These are phyloP conservation scores for Aspergillus steynii DNA, from an alignment of 495 filamentous ascomycete genomes.

Conservation along the genomic window DNA sequence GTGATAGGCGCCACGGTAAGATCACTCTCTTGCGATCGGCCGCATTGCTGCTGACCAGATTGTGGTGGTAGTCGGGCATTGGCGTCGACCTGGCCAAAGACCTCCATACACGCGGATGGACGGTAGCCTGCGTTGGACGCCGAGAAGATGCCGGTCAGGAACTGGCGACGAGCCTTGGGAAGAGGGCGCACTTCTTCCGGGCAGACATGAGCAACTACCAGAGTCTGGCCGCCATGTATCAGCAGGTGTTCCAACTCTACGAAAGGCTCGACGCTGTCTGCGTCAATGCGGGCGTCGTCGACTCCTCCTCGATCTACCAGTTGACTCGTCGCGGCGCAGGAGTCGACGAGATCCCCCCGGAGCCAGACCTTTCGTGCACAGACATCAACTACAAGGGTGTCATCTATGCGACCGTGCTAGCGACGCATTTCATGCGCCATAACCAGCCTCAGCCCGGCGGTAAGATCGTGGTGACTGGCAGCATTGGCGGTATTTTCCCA, in stretches of 20 bases:
- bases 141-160: constrained; percentile 19
- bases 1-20: constrained; percentile 12
- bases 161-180: constrained; percentile 14
- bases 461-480: constrained; percentile 28
- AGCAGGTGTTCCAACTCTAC: constrained; percentile 20
- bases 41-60: not conserved
- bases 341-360: constrained; percentile 26
- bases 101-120: constrained; percentile 27
- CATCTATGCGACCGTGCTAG: constrained; percentile 28
- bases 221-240: constrained; percentile 22
- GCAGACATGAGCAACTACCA: constrained; percentile 30
- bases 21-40: not conserved
- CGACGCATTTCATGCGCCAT: constrained; percentile 34
- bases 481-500: constrained; percentile 28
- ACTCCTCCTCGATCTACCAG: constrained; percentile 28
- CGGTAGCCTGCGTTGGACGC: constrained; percentile 27
- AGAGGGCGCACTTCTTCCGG: constrained; percentile 24
- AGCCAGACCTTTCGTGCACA: constrained; percentile 25
- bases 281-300: constrained; percentile 30
- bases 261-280: constrained; percentile 30
- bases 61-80: constrained; percentile 28
- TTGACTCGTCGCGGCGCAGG: constrained; percentile 12
- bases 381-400: constrained; percentile 34
- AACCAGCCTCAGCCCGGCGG: constrained; percentile 28
- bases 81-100: constrained; percentile 25